phyloP scores from a whole-genome alignment of 1,284 basidiomycete genomes.

The Rhodotorula sp. region DNA sequence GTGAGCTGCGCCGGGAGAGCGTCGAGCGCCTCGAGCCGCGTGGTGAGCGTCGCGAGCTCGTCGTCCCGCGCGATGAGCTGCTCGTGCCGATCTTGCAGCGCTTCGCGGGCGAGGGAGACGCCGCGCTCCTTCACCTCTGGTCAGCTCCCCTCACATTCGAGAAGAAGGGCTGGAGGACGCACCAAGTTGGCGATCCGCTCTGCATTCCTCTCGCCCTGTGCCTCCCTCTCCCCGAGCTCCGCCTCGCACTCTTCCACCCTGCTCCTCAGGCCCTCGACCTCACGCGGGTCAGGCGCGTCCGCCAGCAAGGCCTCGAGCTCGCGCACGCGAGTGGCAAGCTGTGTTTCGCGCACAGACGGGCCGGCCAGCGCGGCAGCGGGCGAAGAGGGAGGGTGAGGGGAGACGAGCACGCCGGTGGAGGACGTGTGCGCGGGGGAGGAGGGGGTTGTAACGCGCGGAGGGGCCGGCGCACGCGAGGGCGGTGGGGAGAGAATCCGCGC shows the following conservation, averaged over 20 bases:
- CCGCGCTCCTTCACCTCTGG: slow-evolving; percentile 21
- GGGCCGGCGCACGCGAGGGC: neutral
- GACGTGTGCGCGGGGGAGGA: slow-evolving; percentile 21
- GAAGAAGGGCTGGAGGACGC: neutral
- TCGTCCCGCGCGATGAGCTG: slow-evolving; percentile 6
- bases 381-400: slow-evolving; percentile 11
- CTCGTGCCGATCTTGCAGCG: slow-evolving; percentile 21
- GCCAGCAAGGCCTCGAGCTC: slow-evolving; percentile 30
- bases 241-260: slow-evolving; percentile 10
- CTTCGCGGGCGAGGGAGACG: slow-evolving; percentile 24
- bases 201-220: slow-evolving; percentile 14
- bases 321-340: slow-evolving; percentile 19
- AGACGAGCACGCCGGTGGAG: slow-evolving; percentile 38
- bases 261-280: slow-evolving; percentile 1
- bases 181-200: slow-evolving; percentile 23
- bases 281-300: neutral
- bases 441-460: neutral
- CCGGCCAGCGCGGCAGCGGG: neutral
- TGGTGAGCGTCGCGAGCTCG: neutral
- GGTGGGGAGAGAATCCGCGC: neutral
- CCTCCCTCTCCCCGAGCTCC: slow-evolving; percentile 21
- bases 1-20: slow-evolving; percentile 28
- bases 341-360: slow-evolving; percentile 15
- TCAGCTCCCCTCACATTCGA: too few species aligned
- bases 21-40: slow-evolving; percentile 25